Evolutionary conservation across 805 yeast species (phyloP).

Genomic region (Sugiyamaella floridensis): DNA sequence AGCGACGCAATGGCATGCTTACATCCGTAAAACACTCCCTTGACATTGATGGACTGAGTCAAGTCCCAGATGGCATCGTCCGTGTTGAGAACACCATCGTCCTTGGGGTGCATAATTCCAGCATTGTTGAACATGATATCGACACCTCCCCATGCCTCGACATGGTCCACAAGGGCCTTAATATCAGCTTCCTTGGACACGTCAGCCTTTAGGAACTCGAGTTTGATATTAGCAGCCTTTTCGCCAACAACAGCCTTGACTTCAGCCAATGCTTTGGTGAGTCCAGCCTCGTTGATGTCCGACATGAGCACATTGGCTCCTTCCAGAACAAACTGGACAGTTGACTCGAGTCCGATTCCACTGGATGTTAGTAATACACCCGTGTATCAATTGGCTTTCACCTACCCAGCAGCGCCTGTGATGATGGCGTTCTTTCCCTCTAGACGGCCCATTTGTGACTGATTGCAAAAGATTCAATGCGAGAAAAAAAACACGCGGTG

Average conservation of each 20-base stretch:
- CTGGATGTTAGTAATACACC: conserved; percentile 3
- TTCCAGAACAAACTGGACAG: conserved; percentile 69
- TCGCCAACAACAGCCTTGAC: conserved; percentile 69
- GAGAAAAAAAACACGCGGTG: not conserved
- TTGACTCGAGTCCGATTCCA: conserved; percentile 39
- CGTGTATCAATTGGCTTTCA: not conserved
- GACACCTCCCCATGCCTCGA: conserved; percentile 67
- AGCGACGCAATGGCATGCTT: conserved; percentile 31
- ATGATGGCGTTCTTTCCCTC: conserved; percentile 43
- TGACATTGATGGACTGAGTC: conserved; percentile 32
- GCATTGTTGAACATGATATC: conserved; percentile 85
- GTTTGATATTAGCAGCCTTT: conserved; percentile 69
- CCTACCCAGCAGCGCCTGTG: conserved; percentile 34
- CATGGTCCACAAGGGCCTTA: conserved; percentile 38
- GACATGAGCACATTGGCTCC: conserved; percentile 88
- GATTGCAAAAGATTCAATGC: no score
- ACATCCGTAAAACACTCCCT: conserved; percentile 33
- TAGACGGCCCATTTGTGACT: conserved; percentile 28
- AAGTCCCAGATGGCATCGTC: conserved; percentile 32
- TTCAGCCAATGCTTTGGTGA: conserved; percentile 54
- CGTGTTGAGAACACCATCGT: conserved; percentile 30
- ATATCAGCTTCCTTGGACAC: conserved; percentile 31
- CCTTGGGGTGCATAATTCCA: conserved; percentile 48
- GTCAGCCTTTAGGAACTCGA: conserved; percentile 30
- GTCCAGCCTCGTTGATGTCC: conserved; percentile 45